Percentiles rank a stretch among this genome's conserved stretches.
phyloP scores from a whole-genome alignment of 345 rosid species.

The Populus tremula region DNA sequence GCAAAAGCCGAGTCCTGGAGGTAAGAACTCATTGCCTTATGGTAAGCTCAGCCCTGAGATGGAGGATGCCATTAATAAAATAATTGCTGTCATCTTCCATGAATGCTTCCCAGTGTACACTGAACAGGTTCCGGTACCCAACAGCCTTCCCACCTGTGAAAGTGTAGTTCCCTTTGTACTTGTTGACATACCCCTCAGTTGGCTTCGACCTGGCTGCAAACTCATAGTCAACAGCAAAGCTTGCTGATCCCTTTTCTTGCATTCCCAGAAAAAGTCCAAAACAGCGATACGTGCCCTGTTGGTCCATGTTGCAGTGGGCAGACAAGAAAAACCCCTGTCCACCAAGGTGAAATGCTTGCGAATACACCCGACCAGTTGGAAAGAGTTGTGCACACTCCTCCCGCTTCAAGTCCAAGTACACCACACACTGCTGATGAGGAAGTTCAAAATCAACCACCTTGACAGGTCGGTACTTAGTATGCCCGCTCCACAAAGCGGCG shows the following conservation, averaged over 20 bases:
- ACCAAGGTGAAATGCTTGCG: constrained; percentile 69
- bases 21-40: constrained; percentile 37
- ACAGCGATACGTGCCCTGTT: constrained; percentile 48
- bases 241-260: constrained; percentile 61
- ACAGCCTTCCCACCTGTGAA: constrained; percentile 62
- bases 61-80: constrained; percentile 68
- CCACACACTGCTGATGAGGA: constrained; percentile 67
- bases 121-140: constrained; percentile 59
- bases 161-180: constrained; percentile 51
- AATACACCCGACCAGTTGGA: constrained; percentile 56
- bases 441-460: constrained; percentile 70
- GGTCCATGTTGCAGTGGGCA: constrained; percentile 70
- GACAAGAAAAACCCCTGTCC: constrained; percentile 68
- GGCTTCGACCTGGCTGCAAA: constrained; percentile 73
- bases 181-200: constrained; percentile 48
- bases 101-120: constrained; percentile 56
- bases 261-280: constrained; percentile 73
- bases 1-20: background rate
- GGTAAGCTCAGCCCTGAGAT: constrained; percentile 82
- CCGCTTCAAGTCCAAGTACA: constrained; percentile 69
- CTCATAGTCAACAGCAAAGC: constrained; percentile 60
- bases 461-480: constrained; percentile 66
- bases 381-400: constrained; percentile 57
- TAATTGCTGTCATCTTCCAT: constrained; percentile 51
- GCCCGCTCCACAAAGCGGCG: constrained; percentile 65